A percentile compares a stretch with the other conserved stretches of the same genome.
phyloP scores from a whole-genome alignment of 139 green algal genomes.

The Chlorella vulgaris region DNA sequence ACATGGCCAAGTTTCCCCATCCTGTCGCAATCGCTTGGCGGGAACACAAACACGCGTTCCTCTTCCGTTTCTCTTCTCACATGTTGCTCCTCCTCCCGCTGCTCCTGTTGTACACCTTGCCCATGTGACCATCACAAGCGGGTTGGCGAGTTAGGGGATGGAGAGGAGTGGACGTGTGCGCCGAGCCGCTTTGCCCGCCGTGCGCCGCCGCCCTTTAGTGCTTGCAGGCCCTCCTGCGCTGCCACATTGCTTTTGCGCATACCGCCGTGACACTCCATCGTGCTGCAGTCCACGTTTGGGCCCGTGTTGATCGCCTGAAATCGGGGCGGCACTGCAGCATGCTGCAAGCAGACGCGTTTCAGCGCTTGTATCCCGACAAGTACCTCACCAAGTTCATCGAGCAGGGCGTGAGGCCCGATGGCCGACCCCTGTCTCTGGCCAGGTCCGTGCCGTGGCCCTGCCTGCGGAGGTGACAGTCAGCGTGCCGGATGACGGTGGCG shows the following conservation, averaged over 20 bases:
- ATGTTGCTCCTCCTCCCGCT: too few relatives aligned
- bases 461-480: not conserved
- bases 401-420: slow-evolving; percentile 70
- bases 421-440: slow-evolving; percentile 59
- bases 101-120: too few relatives aligned
- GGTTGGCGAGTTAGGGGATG: too few relatives aligned
- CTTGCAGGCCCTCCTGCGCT: not conserved
- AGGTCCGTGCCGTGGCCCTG: not conserved
- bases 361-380: slow-evolving; percentile 75
- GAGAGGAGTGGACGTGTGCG: too few relatives aligned
- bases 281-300: not conserved
- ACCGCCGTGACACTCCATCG: not conserved
- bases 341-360: slow-evolving; percentile 69
- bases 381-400: slow-evolving; percentile 69
- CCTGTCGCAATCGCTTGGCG: not conserved
- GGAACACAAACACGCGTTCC: not conserved
- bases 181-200: too few relatives aligned
- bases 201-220: too few relatives aligned
- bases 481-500: too few relatives aligned
- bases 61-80: too few relatives aligned
- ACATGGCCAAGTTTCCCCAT: not conserved
- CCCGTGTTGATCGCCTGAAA: too few relatives aligned
- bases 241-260: not conserved
- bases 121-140: too few relatives aligned
- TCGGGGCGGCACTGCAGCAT: not conserved